phyloP scores from a whole-genome alignment of 768 basidiomycete genomes.

The Grammothele lineata region DNA sequence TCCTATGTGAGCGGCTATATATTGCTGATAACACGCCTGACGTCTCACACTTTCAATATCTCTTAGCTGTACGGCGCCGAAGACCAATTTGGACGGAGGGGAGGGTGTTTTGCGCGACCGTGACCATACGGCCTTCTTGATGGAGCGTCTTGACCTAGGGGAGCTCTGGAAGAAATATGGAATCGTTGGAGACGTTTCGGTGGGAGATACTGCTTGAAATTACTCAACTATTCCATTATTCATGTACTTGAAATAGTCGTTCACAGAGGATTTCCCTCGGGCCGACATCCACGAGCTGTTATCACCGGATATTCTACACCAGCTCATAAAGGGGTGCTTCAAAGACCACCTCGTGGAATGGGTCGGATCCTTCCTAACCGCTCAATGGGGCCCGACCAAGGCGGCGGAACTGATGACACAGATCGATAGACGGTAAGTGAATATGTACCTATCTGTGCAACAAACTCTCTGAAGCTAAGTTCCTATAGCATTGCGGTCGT shows the following conservation, averaged over 20 bases:
- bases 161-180: too few species aligned
- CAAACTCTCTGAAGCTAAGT: too few species aligned
- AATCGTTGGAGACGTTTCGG: too few species aligned
- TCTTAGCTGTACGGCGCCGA: neutral
- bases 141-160: too few species aligned
- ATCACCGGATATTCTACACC: constrained; percentile 15
- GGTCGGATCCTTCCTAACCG: constrained; percentile 11
- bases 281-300: constrained; percentile 21
- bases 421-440: constrained; percentile 13
- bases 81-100: constrained; percentile 1
- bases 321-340: constrained; percentile 20
- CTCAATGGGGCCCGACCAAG: constrained; percentile 1
- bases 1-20: constrained; percentile 6
- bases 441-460: too few species aligned
- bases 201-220: too few species aligned
- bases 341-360: constrained; percentile 20
- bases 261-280: constrained; percentile 16
- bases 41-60: neutral
- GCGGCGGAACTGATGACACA: constrained; percentile 1
- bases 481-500: constrained; percentile 13
- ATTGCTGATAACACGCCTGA: too few species aligned
- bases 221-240: too few species aligned
- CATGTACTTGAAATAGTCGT: constrained; percentile 15
- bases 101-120: too few species aligned
- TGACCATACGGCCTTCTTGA: too few species aligned